phyloP scores from a whole-genome alignment of 495 filamentous ascomycete species.

The Glarea lozoyensis region DNA sequence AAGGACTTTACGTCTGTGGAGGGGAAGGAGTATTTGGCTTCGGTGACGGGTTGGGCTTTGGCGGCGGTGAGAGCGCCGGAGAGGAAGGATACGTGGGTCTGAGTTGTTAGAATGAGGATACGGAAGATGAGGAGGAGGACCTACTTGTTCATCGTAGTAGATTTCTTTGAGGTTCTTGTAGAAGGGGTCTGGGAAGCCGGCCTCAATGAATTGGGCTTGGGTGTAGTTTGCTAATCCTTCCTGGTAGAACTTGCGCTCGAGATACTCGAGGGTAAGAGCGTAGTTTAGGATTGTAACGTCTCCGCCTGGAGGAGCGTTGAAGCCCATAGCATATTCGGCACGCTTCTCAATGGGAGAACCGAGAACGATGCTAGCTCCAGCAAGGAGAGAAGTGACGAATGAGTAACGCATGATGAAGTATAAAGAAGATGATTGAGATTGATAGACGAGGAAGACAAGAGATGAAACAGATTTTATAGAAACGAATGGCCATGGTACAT shows the following conservation, averaged over 20 bases:
- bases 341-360: too few species aligned
- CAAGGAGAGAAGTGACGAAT: too few species aligned
- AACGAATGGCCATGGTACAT: too few species aligned
- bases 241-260: constrained; percentile 42
- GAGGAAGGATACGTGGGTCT: constrained; percentile 36
- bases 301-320: too few species aligned
- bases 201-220: constrained; percentile 35
- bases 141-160: constrained; percentile 14
- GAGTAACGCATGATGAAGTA: too few species aligned
- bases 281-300: constrained; percentile 2
- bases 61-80: constrained; percentile 24
- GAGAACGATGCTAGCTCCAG: too few species aligned
- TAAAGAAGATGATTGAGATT: too few species aligned
- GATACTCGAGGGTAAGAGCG: constrained; percentile 31
- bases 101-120: not conserved
- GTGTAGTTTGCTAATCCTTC: constrained; percentile 47
- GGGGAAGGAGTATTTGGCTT: constrained; percentile 35
- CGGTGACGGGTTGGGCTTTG: constrained; percentile 23
- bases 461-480: too few species aligned
- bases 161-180: constrained; percentile 38
- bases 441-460: too few species aligned
- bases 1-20: constrained; percentile 31
- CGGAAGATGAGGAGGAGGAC: too few species aligned
- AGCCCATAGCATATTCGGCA: too few species aligned
- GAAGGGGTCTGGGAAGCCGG: constrained; percentile 40